Evolutionary conservation across 305 asterid genomes (phyloP), one percentile per base, ranked within the genome.

Genomic region (Striga hermonthica): DNA sequence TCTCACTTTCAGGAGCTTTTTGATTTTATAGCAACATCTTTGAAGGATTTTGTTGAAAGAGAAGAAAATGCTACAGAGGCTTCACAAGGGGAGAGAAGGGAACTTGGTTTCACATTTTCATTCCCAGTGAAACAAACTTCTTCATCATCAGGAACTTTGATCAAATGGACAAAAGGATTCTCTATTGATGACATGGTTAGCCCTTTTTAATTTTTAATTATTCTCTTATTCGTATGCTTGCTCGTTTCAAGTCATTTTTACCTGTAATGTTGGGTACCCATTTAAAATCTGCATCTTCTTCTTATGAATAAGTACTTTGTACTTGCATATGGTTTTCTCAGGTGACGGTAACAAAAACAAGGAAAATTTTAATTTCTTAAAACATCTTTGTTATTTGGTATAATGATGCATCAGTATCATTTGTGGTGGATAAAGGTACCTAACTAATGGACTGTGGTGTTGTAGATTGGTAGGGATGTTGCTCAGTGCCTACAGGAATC

Each of bases 141-240:
- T 34, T 52, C 80, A n/a, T 80, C 86, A 1, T 84, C 96, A 14
- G 97, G 97, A 76, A 80, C 80, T 62, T 76, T 90, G 48, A 81
- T 87, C 49, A 88, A 88, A 75, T 88, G 95, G 96, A 88, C 97
- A 1, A 86, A 90, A 77, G 96, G 91, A 52, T 90, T 90, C 62
- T 74, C 83, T 7, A 82, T 90, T 49, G 74, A 75, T 43, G 91
- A 88, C 76, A 80, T 53, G 96, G 97, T 90, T 65, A 75, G 96
- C 11, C 31, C n/a, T 28, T 36, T 16, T 0, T 7, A n/a, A n/a
- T 22, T 28, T 53, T 54, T 54, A n/a, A n/a, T 39, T 39, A 7
- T 54, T 54, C 9, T 54, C 39, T 22, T 45, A 2, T 41, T 22
- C 31, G 2, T 22, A 22, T 2, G 31, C 31, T 22, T 22, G 13